phyloP scores from a whole-genome alignment of 768 basidiomycete species.

The Lactarius hatsudake region DNA sequence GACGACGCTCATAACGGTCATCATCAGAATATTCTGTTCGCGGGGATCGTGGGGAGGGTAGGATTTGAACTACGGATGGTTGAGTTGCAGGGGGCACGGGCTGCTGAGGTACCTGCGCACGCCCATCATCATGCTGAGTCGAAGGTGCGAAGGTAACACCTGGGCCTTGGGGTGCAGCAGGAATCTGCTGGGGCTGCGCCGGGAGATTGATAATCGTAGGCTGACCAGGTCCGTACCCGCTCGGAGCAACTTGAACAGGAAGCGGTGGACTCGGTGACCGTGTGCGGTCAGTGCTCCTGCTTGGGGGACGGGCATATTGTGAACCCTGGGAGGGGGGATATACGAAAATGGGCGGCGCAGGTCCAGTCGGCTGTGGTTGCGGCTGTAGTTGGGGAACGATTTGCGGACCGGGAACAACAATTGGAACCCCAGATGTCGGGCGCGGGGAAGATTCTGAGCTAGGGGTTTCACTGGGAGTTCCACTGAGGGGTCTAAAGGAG shows the following conservation, averaged over 20 bases:
- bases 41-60: background rate
- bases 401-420: constrained; percentile 8
- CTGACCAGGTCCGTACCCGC: background rate
- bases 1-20: background rate
- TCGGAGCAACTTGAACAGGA: background rate
- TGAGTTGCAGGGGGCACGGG: background rate
- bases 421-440: constrained; percentile 7
- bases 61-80: background rate
- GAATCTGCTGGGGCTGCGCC: background rate
- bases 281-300: background rate
- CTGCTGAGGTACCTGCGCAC: background rate
- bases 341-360: constrained; percentile 7
- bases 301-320: background rate
- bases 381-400: background rate
- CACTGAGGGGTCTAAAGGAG: background rate
- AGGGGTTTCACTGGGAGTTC: background rate
- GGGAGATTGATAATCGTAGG: constrained; percentile 19
- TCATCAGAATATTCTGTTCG: constrained; percentile 2
- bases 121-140: background rate
- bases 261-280: background rate
- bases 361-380: background rate
- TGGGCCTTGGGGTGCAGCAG: background rate
- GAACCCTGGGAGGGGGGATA: constrained; percentile 8
- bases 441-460: background rate
- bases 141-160: background rate